These are phyloP conservation scores for Ceratopteris richardii DNA, from an alignment of 75 land plant genomes.

Conservation along the genomic window DNA sequence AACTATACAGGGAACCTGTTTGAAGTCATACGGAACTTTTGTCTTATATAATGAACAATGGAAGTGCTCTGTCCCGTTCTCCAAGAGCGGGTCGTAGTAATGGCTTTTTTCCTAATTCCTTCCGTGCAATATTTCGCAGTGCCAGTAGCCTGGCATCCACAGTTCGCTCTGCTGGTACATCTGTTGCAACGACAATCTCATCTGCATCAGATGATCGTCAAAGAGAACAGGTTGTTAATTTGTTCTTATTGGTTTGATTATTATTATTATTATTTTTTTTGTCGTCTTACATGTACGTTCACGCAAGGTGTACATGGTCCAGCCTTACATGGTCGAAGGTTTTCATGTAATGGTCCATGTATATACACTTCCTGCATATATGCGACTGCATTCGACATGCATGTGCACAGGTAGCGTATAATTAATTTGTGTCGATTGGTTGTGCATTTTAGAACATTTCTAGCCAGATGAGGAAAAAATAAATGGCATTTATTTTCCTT, in stretches of 20 bases:
- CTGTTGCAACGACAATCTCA: background rate
- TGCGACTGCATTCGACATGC: background rate
- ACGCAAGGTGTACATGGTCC: background rate
- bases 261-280: background rate
- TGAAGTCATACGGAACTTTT: too few relatives aligned
- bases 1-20: too few relatives aligned
- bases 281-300: background rate
- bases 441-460: too few relatives aligned
- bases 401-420: too few relatives aligned
- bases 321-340: background rate
- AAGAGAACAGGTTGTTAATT: constrained; percentile 1
- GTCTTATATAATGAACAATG: background rate
- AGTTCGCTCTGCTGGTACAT: constrained; percentile 4
- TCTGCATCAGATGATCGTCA: background rate
- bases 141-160: constrained; percentile 2
- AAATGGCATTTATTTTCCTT: too few relatives aligned
- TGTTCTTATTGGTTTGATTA: background rate
- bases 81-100: background rate
- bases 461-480: too few relatives aligned
- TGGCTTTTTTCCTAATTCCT: background rate
- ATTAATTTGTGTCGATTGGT: too few relatives aligned
- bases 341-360: background rate
- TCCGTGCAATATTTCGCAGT: background rate
- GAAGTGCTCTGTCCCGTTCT: background rate
- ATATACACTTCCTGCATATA: background rate